Evolutionary conservation across 257 asterid species (phyloP).

Genomic region (Solanum piurae): DNA sequence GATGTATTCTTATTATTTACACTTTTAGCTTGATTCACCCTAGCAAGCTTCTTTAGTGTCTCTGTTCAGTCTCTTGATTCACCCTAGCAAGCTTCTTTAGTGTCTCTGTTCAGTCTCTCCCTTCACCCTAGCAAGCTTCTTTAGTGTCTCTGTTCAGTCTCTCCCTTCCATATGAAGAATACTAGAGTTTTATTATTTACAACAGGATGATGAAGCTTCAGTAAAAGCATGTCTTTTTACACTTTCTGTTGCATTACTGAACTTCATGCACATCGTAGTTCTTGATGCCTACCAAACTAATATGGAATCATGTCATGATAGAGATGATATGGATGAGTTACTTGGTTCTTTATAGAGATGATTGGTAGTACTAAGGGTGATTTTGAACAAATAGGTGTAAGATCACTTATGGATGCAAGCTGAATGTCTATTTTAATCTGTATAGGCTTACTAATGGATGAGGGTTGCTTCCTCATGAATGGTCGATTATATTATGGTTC

Average conservation of each 20-base stretch:
- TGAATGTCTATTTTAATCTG: neutral
- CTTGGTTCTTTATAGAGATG: neutral
- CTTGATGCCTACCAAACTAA: neutral
- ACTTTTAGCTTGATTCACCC: neutral
- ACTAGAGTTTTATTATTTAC: neutral
- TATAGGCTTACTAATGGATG: neutral
- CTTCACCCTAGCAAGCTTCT: neutral
- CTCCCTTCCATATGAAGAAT: neutral
- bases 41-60: neutral
- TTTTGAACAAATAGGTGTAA: neutral
- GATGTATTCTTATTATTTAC: neutral
- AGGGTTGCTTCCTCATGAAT: neutral
- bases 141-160: neutral
- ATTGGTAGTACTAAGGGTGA: neutral
- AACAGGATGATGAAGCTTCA: neutral
- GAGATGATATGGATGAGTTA: neutral
- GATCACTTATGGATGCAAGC: neutral
- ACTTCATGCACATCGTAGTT: neutral
- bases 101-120: neutral
- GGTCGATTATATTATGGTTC: neutral
- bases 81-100: neutral
- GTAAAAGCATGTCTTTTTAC: neutral
- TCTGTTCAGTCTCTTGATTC: neutral
- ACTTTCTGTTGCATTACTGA: neutral
- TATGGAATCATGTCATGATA: neutral